Conservation (phyloP, 805 yeast genomes). For the Ogataea nakhonphanomensis region DNA sequence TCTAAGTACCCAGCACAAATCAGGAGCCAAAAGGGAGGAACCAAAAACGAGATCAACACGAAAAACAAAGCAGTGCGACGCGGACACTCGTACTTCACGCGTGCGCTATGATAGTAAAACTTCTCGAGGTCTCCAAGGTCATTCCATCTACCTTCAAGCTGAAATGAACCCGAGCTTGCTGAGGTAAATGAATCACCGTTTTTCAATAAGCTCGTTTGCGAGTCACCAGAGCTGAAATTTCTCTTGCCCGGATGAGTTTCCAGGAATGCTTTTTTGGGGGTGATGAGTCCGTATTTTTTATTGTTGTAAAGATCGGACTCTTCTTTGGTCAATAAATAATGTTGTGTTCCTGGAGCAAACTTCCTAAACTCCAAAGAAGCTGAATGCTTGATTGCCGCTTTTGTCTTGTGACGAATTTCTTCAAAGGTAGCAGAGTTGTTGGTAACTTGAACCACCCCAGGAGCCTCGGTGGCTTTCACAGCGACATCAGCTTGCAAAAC, state of each 20-base stretch:
- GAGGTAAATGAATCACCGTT: slow-evolving; percentile 1
- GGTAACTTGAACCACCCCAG: too few species aligned
- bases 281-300: slow-evolving; percentile 3
- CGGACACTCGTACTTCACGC: slow-evolving; percentile 9
- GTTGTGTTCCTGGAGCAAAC: slow-evolving; percentile 18
- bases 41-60: slow-evolving; percentile 21
- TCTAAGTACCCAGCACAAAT: slow-evolving; percentile 29
- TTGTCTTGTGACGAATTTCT: background rate
- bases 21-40: slow-evolving; percentile 31
- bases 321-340: slow-evolving; percentile 9
- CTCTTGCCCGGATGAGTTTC: slow-evolving; percentile 5
- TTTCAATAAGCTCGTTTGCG: slow-evolving; percentile 10
- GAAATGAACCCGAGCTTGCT: slow-evolving; percentile 6
- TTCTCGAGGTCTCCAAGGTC: slow-evolving; percentile 1
- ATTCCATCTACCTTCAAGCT: slow-evolving; percentile 7
- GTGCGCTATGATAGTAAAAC: slow-evolving; percentile 6
- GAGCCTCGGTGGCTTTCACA: too few species aligned
- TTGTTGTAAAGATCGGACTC: slow-evolving; percentile 7
- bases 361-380: slow-evolving; percentile 15
- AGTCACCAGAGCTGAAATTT: slow-evolving; percentile 13
- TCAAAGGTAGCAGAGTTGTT: background rate
- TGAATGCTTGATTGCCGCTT: background rate
- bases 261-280: slow-evolving; percentile 11
- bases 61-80: slow-evolving; percentile 17
- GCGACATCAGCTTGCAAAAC: too few species aligned